A percentile compares a stretch with the other conserved stretches of the same genome.
These are phyloP conservation scores for Russula sp. DNA, from an alignment of 768 basidiomycete species.

Conservation along the genomic window DNA sequence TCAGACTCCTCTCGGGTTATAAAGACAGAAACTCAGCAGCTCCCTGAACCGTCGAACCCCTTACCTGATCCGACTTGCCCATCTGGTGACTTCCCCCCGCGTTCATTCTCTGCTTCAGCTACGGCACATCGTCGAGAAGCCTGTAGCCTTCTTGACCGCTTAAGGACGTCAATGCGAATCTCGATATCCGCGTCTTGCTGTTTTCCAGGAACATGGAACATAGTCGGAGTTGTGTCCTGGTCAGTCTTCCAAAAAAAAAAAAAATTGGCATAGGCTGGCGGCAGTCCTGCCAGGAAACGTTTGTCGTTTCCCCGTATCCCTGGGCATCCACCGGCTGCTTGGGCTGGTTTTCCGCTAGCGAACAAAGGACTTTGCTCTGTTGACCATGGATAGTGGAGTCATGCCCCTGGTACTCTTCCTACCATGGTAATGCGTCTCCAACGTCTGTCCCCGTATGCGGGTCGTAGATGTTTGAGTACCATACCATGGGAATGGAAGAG, in stretches of 20 bases:
- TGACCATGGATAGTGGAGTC: neutral
- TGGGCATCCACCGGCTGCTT: neutral
- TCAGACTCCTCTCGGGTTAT: slow-evolving; percentile 19
- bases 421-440: slow-evolving; percentile 27
- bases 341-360: neutral
- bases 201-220: neutral
- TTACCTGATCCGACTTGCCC: slow-evolving; percentile 13
- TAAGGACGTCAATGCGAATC: neutral
- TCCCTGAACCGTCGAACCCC: slow-evolving; percentile 7
- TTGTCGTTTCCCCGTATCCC: neutral
- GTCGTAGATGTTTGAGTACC: slow-evolving; percentile 27
- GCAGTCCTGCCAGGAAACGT: neutral
- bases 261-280: neutral
- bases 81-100: neutral
- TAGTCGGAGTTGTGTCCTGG: neutral
- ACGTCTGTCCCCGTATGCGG: slow-evolving; percentile 12
- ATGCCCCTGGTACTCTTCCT: slow-evolving; percentile 30
- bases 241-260: neutral
- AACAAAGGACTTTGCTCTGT: neutral
- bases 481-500: slow-evolving; percentile 49
- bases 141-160: neutral
- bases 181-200: neutral
- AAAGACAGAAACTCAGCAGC: slow-evolving; percentile 19
- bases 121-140: neutral
- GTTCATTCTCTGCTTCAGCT: neutral